phyloP scores from a whole-genome alignment of 345 rosid genomes.

The Stellera chamaejasme region DNA sequence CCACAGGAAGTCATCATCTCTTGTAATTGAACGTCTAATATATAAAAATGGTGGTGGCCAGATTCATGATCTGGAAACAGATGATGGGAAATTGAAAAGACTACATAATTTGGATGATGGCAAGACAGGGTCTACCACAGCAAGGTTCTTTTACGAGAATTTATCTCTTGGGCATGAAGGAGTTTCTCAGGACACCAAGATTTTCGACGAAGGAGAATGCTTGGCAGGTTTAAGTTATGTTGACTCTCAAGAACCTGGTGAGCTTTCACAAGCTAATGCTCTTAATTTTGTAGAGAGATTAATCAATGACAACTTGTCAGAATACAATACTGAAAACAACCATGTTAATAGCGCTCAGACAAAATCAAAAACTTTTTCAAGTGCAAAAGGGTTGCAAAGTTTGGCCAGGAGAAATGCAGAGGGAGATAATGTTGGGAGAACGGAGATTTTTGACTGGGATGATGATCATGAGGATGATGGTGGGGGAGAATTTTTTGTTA shows the following conservation, averaged over 20 bases:
- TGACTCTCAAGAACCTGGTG: conserved; percentile 91
- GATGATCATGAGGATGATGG: conserved; percentile 75
- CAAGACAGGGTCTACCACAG: conserved; percentile 29
- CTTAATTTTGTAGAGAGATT: conserved; percentile 66
- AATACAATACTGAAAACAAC: conserved; percentile 34
- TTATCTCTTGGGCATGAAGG: conserved; percentile 16
- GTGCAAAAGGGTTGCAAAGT: conserved; percentile 55
- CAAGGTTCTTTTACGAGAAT: conserved; percentile 50
- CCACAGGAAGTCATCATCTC: conserved; percentile 19
- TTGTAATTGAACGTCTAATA: conserved; percentile 18
- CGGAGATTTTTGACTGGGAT: conserved; percentile 68
- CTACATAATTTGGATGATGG: conserved; percentile 19
- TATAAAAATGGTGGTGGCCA: conserved; percentile 23
- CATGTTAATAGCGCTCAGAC: conserved; percentile 31
- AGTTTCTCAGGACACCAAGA: conserved; percentile 10
- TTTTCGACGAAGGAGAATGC: conserved; percentile 20
- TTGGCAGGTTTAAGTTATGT: conserved; percentile 63
- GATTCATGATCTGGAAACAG: conserved; percentile 17
- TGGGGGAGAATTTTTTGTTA: conserved; percentile 7
- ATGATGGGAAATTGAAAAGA: conserved; percentile 18
- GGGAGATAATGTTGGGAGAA: conserved; percentile 23
- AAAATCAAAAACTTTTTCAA: conserved; percentile 24
- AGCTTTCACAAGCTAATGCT: conserved; percentile 61
- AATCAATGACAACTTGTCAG: conserved; percentile 39
- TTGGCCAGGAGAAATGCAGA: conserved; percentile 52